Base-by-base conservation (phyloP, 495 filamentous ascomycete genomes). In the Hypoxylon crocopeplum region DNA sequence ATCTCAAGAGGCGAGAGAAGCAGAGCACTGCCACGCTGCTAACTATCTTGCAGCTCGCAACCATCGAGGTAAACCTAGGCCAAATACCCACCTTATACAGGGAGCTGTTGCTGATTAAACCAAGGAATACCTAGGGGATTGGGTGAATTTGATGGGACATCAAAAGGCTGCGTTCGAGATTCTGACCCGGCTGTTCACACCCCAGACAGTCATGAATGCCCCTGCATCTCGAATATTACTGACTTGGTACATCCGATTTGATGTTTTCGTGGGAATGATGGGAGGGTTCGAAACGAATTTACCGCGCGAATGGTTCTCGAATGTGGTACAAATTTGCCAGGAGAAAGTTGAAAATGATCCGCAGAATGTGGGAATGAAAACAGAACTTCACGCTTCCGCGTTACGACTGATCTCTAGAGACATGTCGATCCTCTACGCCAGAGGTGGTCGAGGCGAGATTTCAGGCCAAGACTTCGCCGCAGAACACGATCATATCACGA, bases 41-140 rank as follows among this genome's bases (percentile, higher is more conserved):
- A 47, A 95, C 93, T 5, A 93, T 98, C 29, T 77, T 98, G 33
- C 92, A 97, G 59, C 84, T 98, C 33, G 93, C 92, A 37, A 93
- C 87, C 6, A 92, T 97, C 56, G 94, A 98, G 85, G 93, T 97
- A 80, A 69, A 77, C 15, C 21, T 39, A 42, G 25, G 38, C 21
- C 16, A 19, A 32, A 46, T 7, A 45, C n/a, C 32, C 30, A 12
- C 15, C 19, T 50, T 27, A 7, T 40, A 15, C 17, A n/a, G n/a
- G n/a, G 22, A 48, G 24, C 21, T 13, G 7, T 51, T 61, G 64
- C 79, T 60, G 74, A 74, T 40, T 8, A 41, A 5, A 38, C 62
- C 19, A 66, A 98, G 93, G 94, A 97, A 75, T 94, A 90, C 64
- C 82, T 97, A 49, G 94, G 94, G 7, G 94, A 98, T 67, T 97